Percentiles rank a stretch among this genome's conserved stretches.
Conservation (phyloP, 2,329 filamentous ascomycete genomes). For the Aspergillus tamarii region DNA sequence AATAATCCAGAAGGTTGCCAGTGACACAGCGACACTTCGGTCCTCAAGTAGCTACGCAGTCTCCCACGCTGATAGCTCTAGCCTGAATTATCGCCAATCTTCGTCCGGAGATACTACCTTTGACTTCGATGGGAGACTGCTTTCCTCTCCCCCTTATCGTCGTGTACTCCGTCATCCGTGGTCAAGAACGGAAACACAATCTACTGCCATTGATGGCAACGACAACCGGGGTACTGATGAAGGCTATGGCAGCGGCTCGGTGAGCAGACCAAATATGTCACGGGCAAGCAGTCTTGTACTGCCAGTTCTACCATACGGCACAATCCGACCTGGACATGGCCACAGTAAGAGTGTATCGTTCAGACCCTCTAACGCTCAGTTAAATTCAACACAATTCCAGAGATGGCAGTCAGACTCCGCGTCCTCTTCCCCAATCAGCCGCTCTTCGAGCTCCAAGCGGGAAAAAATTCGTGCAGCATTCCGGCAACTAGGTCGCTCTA, state of each 20-base stretch:
- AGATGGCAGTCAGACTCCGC: slow-evolving; percentile 26
- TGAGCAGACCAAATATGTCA: slow-evolving; percentile 18
- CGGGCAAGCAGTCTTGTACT: slow-evolving; percentile 17
- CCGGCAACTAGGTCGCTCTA: slow-evolving; percentile 21
- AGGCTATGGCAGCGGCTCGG: slow-evolving; percentile 30
- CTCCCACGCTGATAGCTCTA: slow-evolving; percentile 30
- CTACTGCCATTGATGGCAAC: slow-evolving; percentile 12
- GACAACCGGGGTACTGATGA: slow-evolving; percentile 30
- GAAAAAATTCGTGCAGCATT: slow-evolving; percentile 24
- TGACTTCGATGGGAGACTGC: slow-evolving; percentile 36
- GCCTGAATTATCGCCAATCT: slow-evolving; percentile 30
- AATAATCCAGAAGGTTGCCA: slow-evolving; percentile 40
- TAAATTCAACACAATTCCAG: slow-evolving; percentile 15
- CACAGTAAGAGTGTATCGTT: slow-evolving; percentile 27
- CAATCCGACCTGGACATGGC: slow-evolving; percentile 11
- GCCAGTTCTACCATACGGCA: slow-evolving; percentile 21
- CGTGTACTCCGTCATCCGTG: slow-evolving; percentile 21
- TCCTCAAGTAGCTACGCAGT: slow-evolving; percentile 29
- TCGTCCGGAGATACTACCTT: slow-evolving; percentile 34
- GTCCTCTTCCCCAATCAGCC: slow-evolving; percentile 6
- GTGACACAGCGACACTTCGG: slow-evolving; percentile 41
- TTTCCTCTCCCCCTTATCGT: slow-evolving; percentile 30
- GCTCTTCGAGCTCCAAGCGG: slow-evolving; percentile 23
- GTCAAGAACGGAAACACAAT: slow-evolving; percentile 14
- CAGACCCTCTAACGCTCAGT: slow-evolving; percentile 11